Conservation (phyloP, 257 asterid species). For the Fraxinus quadrangulata region DNA sequence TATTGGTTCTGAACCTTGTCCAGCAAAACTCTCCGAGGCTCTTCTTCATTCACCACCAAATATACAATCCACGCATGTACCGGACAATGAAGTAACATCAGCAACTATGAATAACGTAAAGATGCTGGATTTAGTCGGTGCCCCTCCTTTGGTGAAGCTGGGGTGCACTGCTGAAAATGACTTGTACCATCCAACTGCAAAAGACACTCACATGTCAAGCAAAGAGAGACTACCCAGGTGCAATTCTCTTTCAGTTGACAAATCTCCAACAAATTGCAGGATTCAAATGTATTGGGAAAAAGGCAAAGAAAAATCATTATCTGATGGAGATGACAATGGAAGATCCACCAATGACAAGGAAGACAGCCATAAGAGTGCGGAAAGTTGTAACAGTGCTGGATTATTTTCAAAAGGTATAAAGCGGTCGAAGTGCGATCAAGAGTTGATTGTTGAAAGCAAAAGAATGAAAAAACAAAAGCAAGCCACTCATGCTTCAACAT, state of each 20-base stretch:
- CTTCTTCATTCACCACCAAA: constrained; percentile 24
- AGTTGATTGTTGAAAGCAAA: constrained; percentile 32
- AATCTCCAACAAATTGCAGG: constrained; percentile 35
- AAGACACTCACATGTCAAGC: constrained; percentile 19
- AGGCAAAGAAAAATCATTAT: constrained; percentile 52
- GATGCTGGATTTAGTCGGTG: not conserved
- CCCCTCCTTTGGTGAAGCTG: constrained; percentile 20
- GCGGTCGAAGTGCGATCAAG: constrained; percentile 19
- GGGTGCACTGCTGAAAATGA: constrained; percentile 56
- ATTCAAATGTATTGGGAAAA: constrained; percentile 34
- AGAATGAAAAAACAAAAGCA: constrained; percentile 32
- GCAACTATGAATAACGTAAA: constrained; percentile 21
- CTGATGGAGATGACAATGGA: constrained; percentile 33
- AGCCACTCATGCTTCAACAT: constrained; percentile 27
- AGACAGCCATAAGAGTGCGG: constrained; percentile 49
- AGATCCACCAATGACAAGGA: constrained; percentile 32
- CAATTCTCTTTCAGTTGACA: constrained; percentile 31
- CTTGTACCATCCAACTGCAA: constrained; percentile 17
- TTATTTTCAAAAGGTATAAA: constrained; percentile 37
- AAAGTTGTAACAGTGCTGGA: constrained; percentile 69
- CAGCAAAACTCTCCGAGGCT: constrained; percentile 25
- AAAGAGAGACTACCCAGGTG: constrained; percentile 27
- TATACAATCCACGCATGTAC: constrained; percentile 21
- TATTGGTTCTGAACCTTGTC: constrained; percentile 25
- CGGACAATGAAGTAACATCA: constrained; percentile 37